These are phyloP conservation scores for Chalciporus pseudorubinellus DNA, from an alignment of 768 basidiomycete species.

Conservation along the genomic window DNA sequence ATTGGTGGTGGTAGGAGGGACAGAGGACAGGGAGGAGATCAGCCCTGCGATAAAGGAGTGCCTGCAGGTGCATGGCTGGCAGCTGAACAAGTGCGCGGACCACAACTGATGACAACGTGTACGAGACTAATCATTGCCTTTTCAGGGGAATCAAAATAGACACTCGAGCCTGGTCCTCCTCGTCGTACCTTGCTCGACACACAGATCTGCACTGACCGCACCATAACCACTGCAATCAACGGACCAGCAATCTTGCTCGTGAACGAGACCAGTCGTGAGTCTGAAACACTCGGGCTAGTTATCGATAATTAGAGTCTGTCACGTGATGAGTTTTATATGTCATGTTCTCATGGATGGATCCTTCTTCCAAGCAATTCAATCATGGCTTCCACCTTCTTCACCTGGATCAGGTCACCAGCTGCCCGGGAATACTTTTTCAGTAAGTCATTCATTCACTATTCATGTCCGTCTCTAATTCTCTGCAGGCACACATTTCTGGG, in stretches of 20 bases:
- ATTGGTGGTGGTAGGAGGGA: slow-evolving; percentile 19
- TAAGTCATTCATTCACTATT: slow-evolving; percentile 37
- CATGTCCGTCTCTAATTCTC: slow-evolving; percentile 16
- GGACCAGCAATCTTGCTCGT: neutral
- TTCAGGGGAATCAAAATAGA: slow-evolving; percentile 27
- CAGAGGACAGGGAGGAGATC: slow-evolving; percentile 3
- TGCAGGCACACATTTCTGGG: slow-evolving; percentile 96
- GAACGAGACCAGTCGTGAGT: too few species aligned
- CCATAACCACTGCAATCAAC: neutral
- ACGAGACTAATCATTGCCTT: slow-evolving; percentile 26
- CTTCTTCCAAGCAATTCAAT: neutral
- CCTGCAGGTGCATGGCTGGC: slow-evolving; percentile 23
- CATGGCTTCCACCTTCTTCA: slow-evolving; percentile 84
- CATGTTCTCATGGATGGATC: neutral
- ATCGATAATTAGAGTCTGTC: slow-evolving; percentile 8
- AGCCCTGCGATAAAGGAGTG: slow-evolving; percentile 12
- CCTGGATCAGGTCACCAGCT: slow-evolving; percentile 89
- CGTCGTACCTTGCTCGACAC: neutral
- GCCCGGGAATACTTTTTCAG: slow-evolving; percentile 95
- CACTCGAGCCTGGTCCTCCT: neutral
- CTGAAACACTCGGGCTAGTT: too few species aligned
- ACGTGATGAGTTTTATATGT: slow-evolving; percentile 15
- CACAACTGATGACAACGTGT: slow-evolving; percentile 28
- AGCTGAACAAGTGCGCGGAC: slow-evolving; percentile 7
- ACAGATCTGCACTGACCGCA: neutral